Evolutionary conservation across 192 early-diverging fungal genomes (phyloP), one percentile per base, ranked within the genome.

Genomic region (Phycomyces blakesleeanus): DNA sequence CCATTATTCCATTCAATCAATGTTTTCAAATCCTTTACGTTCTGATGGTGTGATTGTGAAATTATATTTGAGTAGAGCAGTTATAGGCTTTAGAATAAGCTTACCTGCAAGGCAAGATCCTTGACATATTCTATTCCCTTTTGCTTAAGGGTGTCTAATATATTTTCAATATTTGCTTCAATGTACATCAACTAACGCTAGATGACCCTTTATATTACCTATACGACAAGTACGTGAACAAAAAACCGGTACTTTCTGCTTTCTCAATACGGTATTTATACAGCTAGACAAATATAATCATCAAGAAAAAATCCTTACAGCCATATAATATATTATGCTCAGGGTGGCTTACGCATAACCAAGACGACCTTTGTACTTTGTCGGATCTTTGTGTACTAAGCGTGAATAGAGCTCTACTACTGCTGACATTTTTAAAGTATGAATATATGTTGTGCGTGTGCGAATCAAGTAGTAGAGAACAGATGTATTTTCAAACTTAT

Each of bases 1-100:
- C 55, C 41, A 44, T 81, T 66, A 51, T 79, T 79, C 77, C 77
- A 79, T 55, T 74, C 57, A 27, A 81, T 54, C 66, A 81, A 65
- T 3, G 64, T 61, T 8, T 66, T 58, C 3, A 78, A 51, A 52
- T 81, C 72, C 2, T 40, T 53, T 14, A 68, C 65, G 49, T 81
- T 81, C 50, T 20, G 3, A 47, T n/a, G 12, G 11, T 9, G 15
- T 21, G 18, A 29, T 4, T 8, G n/a, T n/a, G n/a, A n/a, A n/a
- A n/a, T n/a, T n/a, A n/a, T n/a, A n/a, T n/a, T n/a, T n/a, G n/a
- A n/a, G n/a, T n/a, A n/a, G 15, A 37, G 5, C 8, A 18, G 10
- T 15, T 9, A 21, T 39, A 51, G 7, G n/a, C 21, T n/a, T 0
- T 49, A 22, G 20, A 14, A 24, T 64, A 0, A 42, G 14, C 12